Conservation (phyloP, 2,329 filamentous ascomycete genomes). For the Tolypocladium cylindrosporum region DNA sequence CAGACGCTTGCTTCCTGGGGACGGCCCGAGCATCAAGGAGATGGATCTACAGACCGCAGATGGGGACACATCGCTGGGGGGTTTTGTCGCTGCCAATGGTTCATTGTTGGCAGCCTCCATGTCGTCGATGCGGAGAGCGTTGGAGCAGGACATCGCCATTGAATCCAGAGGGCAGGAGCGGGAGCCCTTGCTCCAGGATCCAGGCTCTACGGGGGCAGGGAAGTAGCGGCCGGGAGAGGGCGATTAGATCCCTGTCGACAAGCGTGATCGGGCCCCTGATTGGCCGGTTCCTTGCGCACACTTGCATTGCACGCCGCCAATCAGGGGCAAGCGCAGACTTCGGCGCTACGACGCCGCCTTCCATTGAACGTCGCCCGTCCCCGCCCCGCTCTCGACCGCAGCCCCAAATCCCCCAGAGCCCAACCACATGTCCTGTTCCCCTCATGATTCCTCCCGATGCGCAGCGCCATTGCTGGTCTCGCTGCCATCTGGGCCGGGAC, state of each 20-base stretch:
- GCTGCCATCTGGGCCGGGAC: not conserved
- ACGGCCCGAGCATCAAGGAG: not conserved
- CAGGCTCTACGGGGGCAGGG: not conserved
- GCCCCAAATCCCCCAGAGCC: conserved; percentile 10
- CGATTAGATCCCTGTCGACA: conserved; percentile 24
- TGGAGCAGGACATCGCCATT: not conserved
- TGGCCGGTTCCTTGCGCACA: conserved; percentile 17
- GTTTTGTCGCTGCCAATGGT: not conserved
- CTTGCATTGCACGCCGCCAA: conserved; percentile 23
- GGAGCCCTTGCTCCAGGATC: not conserved
- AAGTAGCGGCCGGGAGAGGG: conserved; percentile 10
- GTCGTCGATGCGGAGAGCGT: not conserved
- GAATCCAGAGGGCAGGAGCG: not conserved
- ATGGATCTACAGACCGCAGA: not conserved
- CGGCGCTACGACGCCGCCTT: conserved; percentile 22
- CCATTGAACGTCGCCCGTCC: conserved; percentile 17
- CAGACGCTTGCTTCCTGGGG: not conserved
- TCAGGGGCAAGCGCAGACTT: conserved; percentile 19
- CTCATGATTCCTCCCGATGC: not conserved
- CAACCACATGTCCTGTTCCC: conserved; percentile 17
- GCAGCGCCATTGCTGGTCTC: not conserved
- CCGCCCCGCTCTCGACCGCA: conserved; percentile 18
- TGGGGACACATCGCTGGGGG: not conserved
- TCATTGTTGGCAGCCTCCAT: not conserved
- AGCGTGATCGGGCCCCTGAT: conserved; percentile 23